Conservation (phyloP, 371 early-diverging fungal genomes). For the Lichtheimia hyalospora region DNA sequence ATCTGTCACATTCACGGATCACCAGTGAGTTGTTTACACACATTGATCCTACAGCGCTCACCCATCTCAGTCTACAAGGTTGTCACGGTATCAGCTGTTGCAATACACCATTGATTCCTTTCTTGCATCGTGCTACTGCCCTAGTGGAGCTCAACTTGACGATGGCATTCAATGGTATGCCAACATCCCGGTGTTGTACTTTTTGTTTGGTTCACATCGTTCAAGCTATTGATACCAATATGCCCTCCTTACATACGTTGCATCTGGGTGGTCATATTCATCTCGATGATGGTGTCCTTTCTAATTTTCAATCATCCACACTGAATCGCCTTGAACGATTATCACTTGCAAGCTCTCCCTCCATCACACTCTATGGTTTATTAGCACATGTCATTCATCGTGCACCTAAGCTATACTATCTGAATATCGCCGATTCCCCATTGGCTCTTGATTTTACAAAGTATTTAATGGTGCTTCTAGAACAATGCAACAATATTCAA, state of each 20-base stretch:
- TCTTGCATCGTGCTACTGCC: conserved; percentile 2
- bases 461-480: not conserved
- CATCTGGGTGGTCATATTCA: conserved; percentile 32
- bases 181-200: conserved; percentile 21
- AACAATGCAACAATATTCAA: not conserved
- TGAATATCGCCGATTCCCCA: conserved; percentile 4
- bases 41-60: conserved; percentile 19
- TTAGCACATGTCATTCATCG: not conserved
- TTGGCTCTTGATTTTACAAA: not conserved
- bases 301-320: not conserved
- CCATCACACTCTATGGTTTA: conserved; percentile 4
- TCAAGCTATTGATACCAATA: not conserved
- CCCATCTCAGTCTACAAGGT: conserved; percentile 31
- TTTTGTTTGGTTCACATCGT: conserved; percentile 14
- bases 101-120: conserved; percentile 16
- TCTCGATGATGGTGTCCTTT: conserved; percentile 18
- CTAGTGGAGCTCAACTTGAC: conserved; percentile 28
- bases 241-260: conserved; percentile 10
- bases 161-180: conserved; percentile 24
- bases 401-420: conserved; percentile 8
- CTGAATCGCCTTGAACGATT: conserved; percentile 1
- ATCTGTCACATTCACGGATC: conserved; percentile 35
- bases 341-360: conserved; percentile 1
- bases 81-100: conserved; percentile 34
- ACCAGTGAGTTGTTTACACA: conserved; percentile 23